Evolutionary conservation across 352 stramenopile species (phyloP), one percentile per base, ranked within the genome.

Genomic region (Phytophthora parvispora): DNA sequence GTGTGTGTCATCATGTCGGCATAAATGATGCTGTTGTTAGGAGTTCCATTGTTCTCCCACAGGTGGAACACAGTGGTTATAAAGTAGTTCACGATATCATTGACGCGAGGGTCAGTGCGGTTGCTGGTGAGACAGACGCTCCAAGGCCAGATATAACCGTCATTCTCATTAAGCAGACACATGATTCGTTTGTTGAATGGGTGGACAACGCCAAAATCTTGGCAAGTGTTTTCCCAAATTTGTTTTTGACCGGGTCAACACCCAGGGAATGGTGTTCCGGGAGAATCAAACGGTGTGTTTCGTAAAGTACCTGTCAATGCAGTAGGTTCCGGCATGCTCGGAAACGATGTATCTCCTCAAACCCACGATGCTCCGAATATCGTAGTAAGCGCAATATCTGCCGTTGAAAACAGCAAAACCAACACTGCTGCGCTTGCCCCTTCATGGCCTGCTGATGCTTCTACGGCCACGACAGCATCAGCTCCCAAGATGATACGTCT

Each of bases 131-230:
- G 3, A 22, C 20, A 15, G 2, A 16, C 8, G 0, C n/a, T 57
- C 13, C 5, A 9, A 2, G 6, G 12, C n/a, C 0, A 8, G 43
- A 51, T 16, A 9, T 31, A 13, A 27, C 27, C 16, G 38, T 63
- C 0, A 50, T 69, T n/a, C 38, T 40, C 7, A 52, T 69, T 18
- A 58, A 48, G 16, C 61, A 49, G 7, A 43, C 25, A 7, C 22
- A 20, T 0, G 31, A 2, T 12, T 51, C 57, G 7, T 32, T 63
- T 16, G 40, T 45, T 10, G 64, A 72, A 29, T 72, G 64, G 56
- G 38, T 36, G 32, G 50, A 72, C 16, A 72, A 72, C 20, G 55
- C 25, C 0, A 38, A 48, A 3, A 60, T 73, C 3, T 9, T 73
- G 5, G 65, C 65, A 4, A 49, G 40, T 8, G 51, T 48, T 0